Conservation (phyloP, 176 grass and related monocot genomes). For the Dendrocalamus sinicus region DNA sequence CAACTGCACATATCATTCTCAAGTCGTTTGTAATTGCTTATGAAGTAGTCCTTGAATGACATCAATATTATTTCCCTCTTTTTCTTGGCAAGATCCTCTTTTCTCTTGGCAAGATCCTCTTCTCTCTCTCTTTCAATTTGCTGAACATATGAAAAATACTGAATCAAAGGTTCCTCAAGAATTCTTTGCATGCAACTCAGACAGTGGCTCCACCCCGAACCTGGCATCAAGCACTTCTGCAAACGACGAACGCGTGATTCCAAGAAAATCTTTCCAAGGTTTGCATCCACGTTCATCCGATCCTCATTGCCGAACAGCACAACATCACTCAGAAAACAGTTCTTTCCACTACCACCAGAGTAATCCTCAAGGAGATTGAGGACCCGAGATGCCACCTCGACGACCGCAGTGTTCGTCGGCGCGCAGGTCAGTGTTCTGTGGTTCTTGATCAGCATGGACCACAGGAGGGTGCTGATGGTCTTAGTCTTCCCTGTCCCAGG, state of each 20-base stretch:
- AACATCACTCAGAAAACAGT: slow-evolving; percentile 50
- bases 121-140: background rate
- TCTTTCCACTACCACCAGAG: background rate
- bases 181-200: slow-evolving; percentile 53
- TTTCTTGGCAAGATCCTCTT: background rate
- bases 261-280: slow-evolving; percentile 54
- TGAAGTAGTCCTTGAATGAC: slow-evolving; percentile 38
- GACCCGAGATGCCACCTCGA: slow-evolving; percentile 59
- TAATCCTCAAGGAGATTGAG: slow-evolving; percentile 34
- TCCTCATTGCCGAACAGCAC: slow-evolving; percentile 70
- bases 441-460: slow-evolving; percentile 51
- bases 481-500: slow-evolving; percentile 86
- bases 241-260: slow-evolving; percentile 45
- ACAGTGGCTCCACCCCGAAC: slow-evolving; percentile 44
- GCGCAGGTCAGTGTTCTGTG: slow-evolving; percentile 68
- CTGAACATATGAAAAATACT: slow-evolving; percentile 39
- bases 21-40: background rate
- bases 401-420: slow-evolving; percentile 78
- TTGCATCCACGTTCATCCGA: slow-evolving; percentile 42
- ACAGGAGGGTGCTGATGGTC: slow-evolving; percentile 65
- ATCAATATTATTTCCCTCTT: slow-evolving; percentile 11
- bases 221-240: slow-evolving; percentile 41
- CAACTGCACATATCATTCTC: slow-evolving; percentile 6
- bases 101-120: background rate
- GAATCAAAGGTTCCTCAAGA: slow-evolving; percentile 49